Base-by-base conservation (phyloP, 2,329 filamentous ascomycete genomes). In the Mollisia scopiformis region DNA sequence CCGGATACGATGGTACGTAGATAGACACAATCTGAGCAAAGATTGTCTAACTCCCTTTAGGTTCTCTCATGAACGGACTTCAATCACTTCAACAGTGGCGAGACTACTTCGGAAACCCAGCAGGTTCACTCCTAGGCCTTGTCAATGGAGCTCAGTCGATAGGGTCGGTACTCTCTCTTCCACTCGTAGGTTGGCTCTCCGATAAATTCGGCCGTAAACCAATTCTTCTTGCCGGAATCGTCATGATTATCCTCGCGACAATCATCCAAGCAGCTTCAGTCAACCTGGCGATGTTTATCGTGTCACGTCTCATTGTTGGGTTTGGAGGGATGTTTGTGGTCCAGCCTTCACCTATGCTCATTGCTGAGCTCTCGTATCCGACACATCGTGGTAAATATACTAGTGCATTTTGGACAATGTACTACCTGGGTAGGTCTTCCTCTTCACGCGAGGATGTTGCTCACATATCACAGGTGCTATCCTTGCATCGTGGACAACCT, bases 301-400 rank as follows among this genome's bases (percentile, higher is more conserved):
- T 75, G 21, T 75, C 77, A n/a, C 74, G 72, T 30, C 70, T 76
- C 55, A 62, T 79, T 27, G 73, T 73, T 49, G 76, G 76, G 52
- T 75, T 76, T 61, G 74, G 69, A 55, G 74, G 76, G 51, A 76
- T 76, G 58, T 75, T 81, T 63, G 75, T 78, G 6, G 71, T 75
- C 33, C 72, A 73, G 30, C 73, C 76, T 8, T 74, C 75, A 6
- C 74, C 75, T 6, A 65, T 75, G 73, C 68, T 78, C 31, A 73
- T 78, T 50, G 75, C 76, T 13, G 80, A 82, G 69, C 67, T 82
- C 47, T 75, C 75, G 4, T 78, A 81, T 66, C 79, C 79, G 55
- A 76, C 79, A 57, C 77, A 81, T 64, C 77, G 79, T 62, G 78
- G 75, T 16, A n/a, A 7, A 41, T 23, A 77, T 76, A 11, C 76